These are phyloP conservation scores for Kodamaea derodonti DNA, from an alignment of 1,139 yeast genomes.

Conservation along the genomic window DNA sequence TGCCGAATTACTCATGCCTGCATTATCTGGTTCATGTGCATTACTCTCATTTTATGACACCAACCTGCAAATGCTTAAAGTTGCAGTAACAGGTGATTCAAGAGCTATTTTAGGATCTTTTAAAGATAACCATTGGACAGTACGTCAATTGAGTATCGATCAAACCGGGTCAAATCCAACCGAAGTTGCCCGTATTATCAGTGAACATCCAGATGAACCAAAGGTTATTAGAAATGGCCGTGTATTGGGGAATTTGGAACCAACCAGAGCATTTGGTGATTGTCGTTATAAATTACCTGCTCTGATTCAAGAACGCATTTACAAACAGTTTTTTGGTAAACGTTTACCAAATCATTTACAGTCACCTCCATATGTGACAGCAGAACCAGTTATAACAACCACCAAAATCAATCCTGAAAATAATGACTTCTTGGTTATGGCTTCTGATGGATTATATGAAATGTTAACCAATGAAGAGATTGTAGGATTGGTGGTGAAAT, in stretches of 20 bases:
- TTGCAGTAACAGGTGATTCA: constrained; percentile 96
- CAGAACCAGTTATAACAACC: constrained; percentile 89
- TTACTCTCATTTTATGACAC: constrained; percentile 84
- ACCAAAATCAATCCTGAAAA: constrained; percentile 68
- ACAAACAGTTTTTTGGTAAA: constrained; percentile 79
- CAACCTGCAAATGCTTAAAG: constrained; percentile 63
- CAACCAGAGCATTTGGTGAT: constrained; percentile 96
- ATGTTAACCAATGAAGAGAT: constrained; percentile 90
- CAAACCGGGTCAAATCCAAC: constrained; percentile 92
- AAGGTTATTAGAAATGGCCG: constrained; percentile 83
- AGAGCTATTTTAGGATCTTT: constrained; percentile 83
- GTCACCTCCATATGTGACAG: constrained; percentile 97
- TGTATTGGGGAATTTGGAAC: constrained; percentile 91
- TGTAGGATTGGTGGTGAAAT: constrained; percentile 84
- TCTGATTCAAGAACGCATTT: constrained; percentile 68
- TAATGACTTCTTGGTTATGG: constrained; percentile 87
- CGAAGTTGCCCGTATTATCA: constrained; percentile 77
- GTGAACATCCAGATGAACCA: constrained; percentile 91
- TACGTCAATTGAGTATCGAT: constrained; percentile 79
- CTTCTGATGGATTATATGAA: constrained; percentile 92
- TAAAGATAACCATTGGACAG: constrained; percentile 77
- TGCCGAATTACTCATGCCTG: constrained; percentile 82
- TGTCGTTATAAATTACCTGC: constrained; percentile 82
- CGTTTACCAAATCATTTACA: constrained; percentile 71
- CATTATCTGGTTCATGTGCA: constrained; percentile 94